Base-by-base conservation (phyloP, 805 yeast genomes). In the Teunomyces panamensis region DNA sequence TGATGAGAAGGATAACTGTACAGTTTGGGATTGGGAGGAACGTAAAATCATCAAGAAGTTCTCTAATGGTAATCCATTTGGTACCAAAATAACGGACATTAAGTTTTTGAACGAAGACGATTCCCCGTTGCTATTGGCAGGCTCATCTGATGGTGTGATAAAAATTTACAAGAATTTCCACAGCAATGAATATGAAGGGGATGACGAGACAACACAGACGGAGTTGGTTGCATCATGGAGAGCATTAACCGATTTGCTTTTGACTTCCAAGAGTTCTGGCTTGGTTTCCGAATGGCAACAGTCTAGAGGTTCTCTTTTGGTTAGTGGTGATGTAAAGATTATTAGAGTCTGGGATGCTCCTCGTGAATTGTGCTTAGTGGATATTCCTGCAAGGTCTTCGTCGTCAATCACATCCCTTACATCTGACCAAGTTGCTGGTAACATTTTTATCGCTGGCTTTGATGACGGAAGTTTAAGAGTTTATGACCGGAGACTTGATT, bases 281-380 rank as follows among this genome's bases (percentile, higher is more conserved):
- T 70, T 92, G 45, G 78, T 89, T 14, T 82, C 91, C 9, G 98
- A 94, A 56, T 94, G 99, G 99, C 98, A 92, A 64, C 99, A 94
- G 61, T 85, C 94, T 39, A 74, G 97, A 50, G 99, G 99, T 0
- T 81, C 96, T 0, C 71, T 94, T 33, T 71, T 92, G 46, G 96
- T 88, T 1, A 90, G 96, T 35, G 99, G 99, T 41, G 98, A 94
- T 70, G 96, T 89, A 7, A 88, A 91, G 57, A 84, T 90, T 20
- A 89, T 94, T 47, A 74, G 96, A 48, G 75, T 91, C 1, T 94
- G 99, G 99, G 98, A 94, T 68, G 98, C 98, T 0, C 94, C 96
- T 9, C 74, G 97, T 30, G 99, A 94, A 60, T 74, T 86, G 44
- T 86, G 96, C 60, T 76, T 88, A 42, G 80, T 81, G 13, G 97